Evolutionary conservation across 2,329 filamentous ascomycete genomes (phyloP), one percentile per base, ranked within the genome.

Genomic region (Cercospora zeina): DNA sequence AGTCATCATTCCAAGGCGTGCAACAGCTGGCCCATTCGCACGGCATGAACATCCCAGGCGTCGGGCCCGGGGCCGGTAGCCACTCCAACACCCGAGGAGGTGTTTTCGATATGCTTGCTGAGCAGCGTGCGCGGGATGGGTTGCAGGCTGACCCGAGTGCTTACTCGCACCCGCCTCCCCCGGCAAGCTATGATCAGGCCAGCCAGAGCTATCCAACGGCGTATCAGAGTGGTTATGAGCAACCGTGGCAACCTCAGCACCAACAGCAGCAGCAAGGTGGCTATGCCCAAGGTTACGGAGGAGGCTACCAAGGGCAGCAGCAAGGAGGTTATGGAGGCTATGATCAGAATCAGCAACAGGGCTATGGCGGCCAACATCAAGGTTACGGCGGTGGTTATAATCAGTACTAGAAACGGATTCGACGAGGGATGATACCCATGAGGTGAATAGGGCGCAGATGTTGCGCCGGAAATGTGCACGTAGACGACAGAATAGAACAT

Each of bases 181-280:
- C 71, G 24, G 72, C 71, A 13, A 66, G 68, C 5, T 74, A 71
- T 49, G 67, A 69, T 21, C 66, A 68, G 30, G 67, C 70, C 16
- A 71, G 70, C 55, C 64, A 66, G 4, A 68, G 71, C 2, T 74
- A 70, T 53, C 73, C 70, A 10, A 72, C 70, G 6, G 71, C 73
- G 9, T 74, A 74, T 39, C 73, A 74, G 58, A 73, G 74, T 49
- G 73, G 73, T 3, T 74, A 75, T 30, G 73, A 75, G 42, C 65
- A 67, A 45, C 72, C 73, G 2, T 74, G 72, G 47, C 69, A 72
- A 37, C 67, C 63, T 30, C 67, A 67, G 36, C 68, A 68, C 55
- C 71, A 54, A 37, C 55, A 55, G 14, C 62, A 62, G 47, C 65
- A 62, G 47, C 65, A 65, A 13, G 64, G 66, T 3, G 67, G 68